Base-by-base conservation (phyloP, 2,329 filamentous ascomycete genomes). In the Apiospora sp. region DNA sequence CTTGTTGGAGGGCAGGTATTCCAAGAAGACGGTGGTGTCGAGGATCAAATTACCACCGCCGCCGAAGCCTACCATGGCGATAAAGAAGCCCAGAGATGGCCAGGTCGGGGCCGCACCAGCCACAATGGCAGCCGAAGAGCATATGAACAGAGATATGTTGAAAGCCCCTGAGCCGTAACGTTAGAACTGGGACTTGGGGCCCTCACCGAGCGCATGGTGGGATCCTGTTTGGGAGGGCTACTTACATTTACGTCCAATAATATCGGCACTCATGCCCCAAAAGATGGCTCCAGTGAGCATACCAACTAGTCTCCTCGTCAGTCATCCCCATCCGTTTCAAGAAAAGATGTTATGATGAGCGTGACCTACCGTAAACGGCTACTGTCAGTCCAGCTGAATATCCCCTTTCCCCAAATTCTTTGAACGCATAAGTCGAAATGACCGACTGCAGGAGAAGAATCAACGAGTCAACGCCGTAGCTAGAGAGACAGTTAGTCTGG, bases 31-130 rank as follows among this genome's bases (percentile, higher is more conserved):
- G 4, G 84, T 84, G 4, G 90, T 91, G 75, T 92, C 90, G 1
- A 92, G 81, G 0, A 92, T 88, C 27, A 92, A 80, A 75, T 91
- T 92, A 4, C 87, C 91, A 16, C 91, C 91, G 0, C 84, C 88
- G 1, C 91, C 92, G 75, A 93, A 93, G 3, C 90, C 87, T 44
- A 89, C 84, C 61, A 93, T 80, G 16, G 87, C 87, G 43, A 92
- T 86, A 77, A 93, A 93, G 30, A 92, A 80, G 0, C 89, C 91
- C 16, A 94, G 84, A 0, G 88, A 87, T 1, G 87, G 82, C 91
- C 91, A 95, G 74, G 86, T 92, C 1, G 92, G 92, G 73, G 89
- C 87, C 1, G 88, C 90, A 4, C 92, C 93, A 0, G 91, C 92
- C 0, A 92, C 83, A 71, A 93, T 89, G 43, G 87, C 87, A 68